These are phyloP conservation scores for Lasiosphaeria miniovina DNA, from an alignment of 495 filamentous ascomycete genomes.

Conservation along the genomic window DNA sequence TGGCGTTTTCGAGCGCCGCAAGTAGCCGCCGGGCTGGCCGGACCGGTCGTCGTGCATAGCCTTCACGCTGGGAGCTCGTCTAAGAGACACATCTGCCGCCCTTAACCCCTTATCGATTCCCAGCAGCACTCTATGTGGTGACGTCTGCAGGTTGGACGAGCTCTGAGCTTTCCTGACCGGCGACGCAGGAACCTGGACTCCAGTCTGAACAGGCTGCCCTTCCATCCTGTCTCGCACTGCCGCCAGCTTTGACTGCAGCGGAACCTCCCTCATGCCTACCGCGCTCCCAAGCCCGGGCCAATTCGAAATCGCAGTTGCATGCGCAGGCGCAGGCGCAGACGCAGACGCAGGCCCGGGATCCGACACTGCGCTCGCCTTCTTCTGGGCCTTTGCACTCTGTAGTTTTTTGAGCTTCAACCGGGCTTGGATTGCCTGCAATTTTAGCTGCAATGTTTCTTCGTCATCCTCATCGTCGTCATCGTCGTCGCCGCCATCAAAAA, in stretches of 20 bases:
- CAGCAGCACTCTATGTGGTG: constrained; percentile 73
- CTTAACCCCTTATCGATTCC: constrained; percentile 88
- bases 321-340: too few relatives aligned
- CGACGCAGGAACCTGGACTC: constrained; percentile 77
- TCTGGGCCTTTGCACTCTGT: constrained; percentile 55
- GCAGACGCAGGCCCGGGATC: constrained; percentile 15
- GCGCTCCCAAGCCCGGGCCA: constrained; percentile 13
- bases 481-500: constrained; percentile 35
- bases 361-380: constrained; percentile 24
- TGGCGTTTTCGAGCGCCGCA: constrained; percentile 43
- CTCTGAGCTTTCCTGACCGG: constrained; percentile 57
- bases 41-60: constrained; percentile 28
- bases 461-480: constrained; percentile 72
- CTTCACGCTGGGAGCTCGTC: constrained; percentile 58
- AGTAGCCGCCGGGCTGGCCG: constrained; percentile 33
- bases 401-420: constrained; percentile 85
- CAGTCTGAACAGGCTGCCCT: constrained; percentile 39
- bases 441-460: constrained; percentile 80
- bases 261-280: constrained; percentile 20
- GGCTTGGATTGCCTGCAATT: constrained; percentile 82
- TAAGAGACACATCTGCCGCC: constrained; percentile 80
- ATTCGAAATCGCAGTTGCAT: too few relatives aligned
- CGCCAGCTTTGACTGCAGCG: constrained; percentile 25
- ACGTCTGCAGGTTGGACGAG: constrained; percentile 52
- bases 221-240: constrained; percentile 29